phyloP scores from a whole-genome alignment of 371 early-diverging fungal species.

The Zopfochytrium polystomum region DNA sequence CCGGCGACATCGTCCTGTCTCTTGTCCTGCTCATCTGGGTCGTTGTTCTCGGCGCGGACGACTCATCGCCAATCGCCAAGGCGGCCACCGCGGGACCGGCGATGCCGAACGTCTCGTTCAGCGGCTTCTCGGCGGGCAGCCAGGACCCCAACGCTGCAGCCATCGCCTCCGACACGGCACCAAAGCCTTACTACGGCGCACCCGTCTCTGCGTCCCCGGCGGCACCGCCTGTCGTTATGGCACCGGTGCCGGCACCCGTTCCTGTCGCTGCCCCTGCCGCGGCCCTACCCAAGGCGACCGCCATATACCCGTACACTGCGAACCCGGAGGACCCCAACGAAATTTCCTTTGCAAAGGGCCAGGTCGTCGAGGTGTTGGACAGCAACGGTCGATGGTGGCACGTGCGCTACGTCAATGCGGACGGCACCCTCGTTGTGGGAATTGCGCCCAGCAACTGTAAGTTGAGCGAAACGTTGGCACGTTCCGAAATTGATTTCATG shows the following conservation, averaged over 20 bases:
- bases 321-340: slow-evolving; percentile 90
- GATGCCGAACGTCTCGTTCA: background rate
- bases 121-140: slow-evolving; percentile 8
- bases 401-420: slow-evolving; percentile 62
- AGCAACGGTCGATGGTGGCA: slow-evolving; percentile 96
- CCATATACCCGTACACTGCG: slow-evolving; percentile 61
- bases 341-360: slow-evolving; percentile 84
- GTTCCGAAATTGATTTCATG: too few relatives aligned
- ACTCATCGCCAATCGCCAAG: slow-evolving; percentile 65
- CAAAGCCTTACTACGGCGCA: slow-evolving; percentile 36
- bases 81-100: slow-evolving; percentile 4
- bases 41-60: slow-evolving; percentile 67
- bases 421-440: slow-evolving; percentile 67
- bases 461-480: too few relatives aligned
- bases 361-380: slow-evolving; percentile 79
- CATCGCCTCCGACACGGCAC: slow-evolving; percentile 40
- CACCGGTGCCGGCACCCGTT: slow-evolving; percentile 28
- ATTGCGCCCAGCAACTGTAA: slow-evolving; percentile 95
- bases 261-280: slow-evolving; percentile 25
- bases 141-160: slow-evolving; percentile 37
- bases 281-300: slow-evolving; percentile 53
- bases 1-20: slow-evolving; percentile 61
- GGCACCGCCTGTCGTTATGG: slow-evolving; percentile 28
- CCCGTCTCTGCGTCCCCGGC: slow-evolving; percentile 5
- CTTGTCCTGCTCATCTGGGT: slow-evolving; percentile 69